Conservation (phyloP, 2,329 filamentous ascomycete species). For the Fusarium azukiicola region DNA sequence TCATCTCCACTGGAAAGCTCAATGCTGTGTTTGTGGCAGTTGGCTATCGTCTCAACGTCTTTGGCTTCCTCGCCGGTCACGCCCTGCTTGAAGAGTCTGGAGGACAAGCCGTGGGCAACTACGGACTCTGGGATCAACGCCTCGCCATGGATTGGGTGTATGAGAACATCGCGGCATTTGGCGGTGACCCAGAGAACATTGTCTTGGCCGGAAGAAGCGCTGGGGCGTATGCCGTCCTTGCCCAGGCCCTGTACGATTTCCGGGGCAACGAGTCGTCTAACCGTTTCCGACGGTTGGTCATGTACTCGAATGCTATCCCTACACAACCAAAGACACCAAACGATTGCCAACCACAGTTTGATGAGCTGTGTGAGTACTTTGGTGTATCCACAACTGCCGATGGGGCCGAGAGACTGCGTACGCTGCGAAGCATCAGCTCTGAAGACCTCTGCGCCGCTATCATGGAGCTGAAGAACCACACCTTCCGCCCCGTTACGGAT, state of each 20-base stretch:
- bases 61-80: constrained; percentile 33
- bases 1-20: constrained; percentile 56
- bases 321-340: constrained; percentile 29
- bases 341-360: constrained; percentile 31
- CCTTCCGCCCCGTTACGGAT: constrained; percentile 39
- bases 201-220: constrained; percentile 32
- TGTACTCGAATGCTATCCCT: constrained; percentile 39
- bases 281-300: constrained; percentile 26
- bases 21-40: constrained; percentile 34
- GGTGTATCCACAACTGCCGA: background rate
- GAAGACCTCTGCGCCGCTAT: constrained; percentile 28
- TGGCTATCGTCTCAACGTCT: constrained; percentile 38
- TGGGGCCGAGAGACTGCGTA: constrained; percentile 16
- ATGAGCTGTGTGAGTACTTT: constrained; percentile 34
- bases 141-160: constrained; percentile 38
- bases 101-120: constrained; percentile 31
- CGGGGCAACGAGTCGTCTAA: background rate
- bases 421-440: constrained; percentile 12
- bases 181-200: constrained; percentile 31
- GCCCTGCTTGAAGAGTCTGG: constrained; percentile 18
- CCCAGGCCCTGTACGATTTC: constrained; percentile 32
- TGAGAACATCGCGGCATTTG: constrained; percentile 30
- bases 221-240: constrained; percentile 35
- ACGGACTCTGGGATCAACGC: constrained; percentile 37
- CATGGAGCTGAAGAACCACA: constrained; percentile 34